Conservation (phyloP, 2,329 filamentous ascomycete genomes). For the Paecilomyces fulvus region DNA sequence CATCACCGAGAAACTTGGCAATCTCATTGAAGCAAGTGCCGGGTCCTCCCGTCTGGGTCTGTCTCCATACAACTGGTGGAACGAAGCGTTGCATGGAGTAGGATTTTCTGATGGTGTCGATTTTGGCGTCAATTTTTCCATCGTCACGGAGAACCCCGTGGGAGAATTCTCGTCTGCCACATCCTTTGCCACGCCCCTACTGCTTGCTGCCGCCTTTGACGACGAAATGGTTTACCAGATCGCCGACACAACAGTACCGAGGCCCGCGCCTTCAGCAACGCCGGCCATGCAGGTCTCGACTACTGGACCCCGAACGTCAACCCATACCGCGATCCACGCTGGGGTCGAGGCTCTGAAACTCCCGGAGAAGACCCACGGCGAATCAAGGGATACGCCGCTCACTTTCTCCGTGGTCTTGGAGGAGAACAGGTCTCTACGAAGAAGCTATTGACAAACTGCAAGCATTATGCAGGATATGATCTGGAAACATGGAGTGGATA, state of each 20-base stretch:
- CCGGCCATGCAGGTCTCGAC: conserved; percentile 34
- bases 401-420: conserved; percentile 44
- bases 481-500: conserved; percentile 37
- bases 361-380: conserved; percentile 48
- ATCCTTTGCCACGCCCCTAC: conserved; percentile 54
- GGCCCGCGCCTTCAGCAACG: conserved; percentile 54
- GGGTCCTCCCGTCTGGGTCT: conserved; percentile 49
- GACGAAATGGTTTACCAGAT: conserved; percentile 49
- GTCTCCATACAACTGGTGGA: conserved; percentile 53
- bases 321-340: conserved; percentile 52
- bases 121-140: conserved; percentile 41
- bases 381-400: conserved; percentile 40
- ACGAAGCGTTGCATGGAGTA: conserved; percentile 53
- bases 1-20: conserved; percentile 46
- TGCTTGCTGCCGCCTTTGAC: conserved; percentile 54
- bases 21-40: conserved; percentile 35
- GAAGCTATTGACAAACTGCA: conserved; percentile 47
- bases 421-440: conserved; percentile 24
- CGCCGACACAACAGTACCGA: conserved; percentile 46
- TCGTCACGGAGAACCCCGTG: too few relatives aligned
- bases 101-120: conserved; percentile 41
- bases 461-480: conserved; percentile 50
- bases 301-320: conserved; percentile 59
- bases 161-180: conserved; percentile 52
- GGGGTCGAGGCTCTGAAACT: conserved; percentile 51